These are phyloP conservation scores for Metarhizium brunneum DNA, from an alignment of 2,329 filamentous ascomycete genomes.

Conservation along the genomic window DNA sequence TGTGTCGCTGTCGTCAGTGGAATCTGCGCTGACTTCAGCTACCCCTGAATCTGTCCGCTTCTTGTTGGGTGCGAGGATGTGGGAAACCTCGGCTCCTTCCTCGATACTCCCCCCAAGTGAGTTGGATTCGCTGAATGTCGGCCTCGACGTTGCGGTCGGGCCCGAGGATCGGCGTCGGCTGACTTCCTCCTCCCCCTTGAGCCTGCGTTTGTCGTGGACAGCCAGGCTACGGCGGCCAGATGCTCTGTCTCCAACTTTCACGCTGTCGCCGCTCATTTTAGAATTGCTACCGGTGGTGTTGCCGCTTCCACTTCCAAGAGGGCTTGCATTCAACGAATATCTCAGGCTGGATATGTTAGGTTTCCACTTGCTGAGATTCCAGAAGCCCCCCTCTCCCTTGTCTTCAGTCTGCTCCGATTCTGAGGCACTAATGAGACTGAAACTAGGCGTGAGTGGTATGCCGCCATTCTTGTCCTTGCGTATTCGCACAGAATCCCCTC, in stretches of 20 bases:
- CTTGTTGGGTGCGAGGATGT: slow-evolving; percentile 12
- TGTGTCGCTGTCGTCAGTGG: slow-evolving; percentile 11
- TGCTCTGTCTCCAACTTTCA: slow-evolving; percentile 23
- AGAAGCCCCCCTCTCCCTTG: slow-evolving; percentile 39
- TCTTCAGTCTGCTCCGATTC: slow-evolving; percentile 29
- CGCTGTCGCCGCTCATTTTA: slow-evolving; percentile 16
- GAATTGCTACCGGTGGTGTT: slow-evolving; percentile 10
- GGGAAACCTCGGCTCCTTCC: slow-evolving; percentile 8
- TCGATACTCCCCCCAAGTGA: slow-evolving; percentile 11
- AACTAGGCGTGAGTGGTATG: slow-evolving; percentile 45
- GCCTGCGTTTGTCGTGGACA: slow-evolving; percentile 16
- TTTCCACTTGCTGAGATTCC: slow-evolving; percentile 48
- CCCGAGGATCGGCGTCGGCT: slow-evolving; percentile 22
- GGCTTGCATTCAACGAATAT: slow-evolving; percentile 16
- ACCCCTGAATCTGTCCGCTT: slow-evolving; percentile 25
- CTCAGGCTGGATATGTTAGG: slow-evolving; percentile 27
- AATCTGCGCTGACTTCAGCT: slow-evolving; percentile 21
- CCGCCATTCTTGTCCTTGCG: slow-evolving; percentile 17
- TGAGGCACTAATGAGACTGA: slow-evolving; percentile 33
- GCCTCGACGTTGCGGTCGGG: slow-evolving; percentile 11
- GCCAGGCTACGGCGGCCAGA: slow-evolving; percentile 22
- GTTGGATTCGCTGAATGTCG: slow-evolving; percentile 13
- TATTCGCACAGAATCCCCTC: slow-evolving; percentile 15
- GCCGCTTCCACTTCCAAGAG: slow-evolving; percentile 11
- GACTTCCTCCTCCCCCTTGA: slow-evolving; percentile 15